Evolutionary conservation across 2,329 filamentous ascomycete species (phyloP).

Genomic region (Apiospora arundinis): DNA sequence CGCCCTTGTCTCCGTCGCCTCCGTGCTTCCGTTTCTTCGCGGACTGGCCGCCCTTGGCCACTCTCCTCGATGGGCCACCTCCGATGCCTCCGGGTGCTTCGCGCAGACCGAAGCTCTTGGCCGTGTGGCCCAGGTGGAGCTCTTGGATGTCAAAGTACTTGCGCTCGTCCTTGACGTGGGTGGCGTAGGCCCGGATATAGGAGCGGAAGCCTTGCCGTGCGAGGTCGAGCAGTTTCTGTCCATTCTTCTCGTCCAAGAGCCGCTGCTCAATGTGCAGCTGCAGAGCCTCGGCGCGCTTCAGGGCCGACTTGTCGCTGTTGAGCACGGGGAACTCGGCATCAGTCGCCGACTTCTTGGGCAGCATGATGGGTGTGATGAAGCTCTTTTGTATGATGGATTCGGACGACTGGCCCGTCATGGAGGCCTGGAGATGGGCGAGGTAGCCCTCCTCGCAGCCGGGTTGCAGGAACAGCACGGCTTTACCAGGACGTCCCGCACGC

Average conservation of each 20-base stretch:
- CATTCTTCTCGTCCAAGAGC: constrained; percentile 49
- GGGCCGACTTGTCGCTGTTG: constrained; percentile 50
- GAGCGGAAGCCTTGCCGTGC: constrained; percentile 88
- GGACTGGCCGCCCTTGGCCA: constrained; percentile 41
- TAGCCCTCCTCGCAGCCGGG: constrained; percentile 94
- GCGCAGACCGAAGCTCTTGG: constrained; percentile 89
- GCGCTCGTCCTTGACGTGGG: constrained; percentile 85
- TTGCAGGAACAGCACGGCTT: constrained; percentile 86
- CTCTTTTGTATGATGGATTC: constrained; percentile 69
- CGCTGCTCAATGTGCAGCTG: constrained; percentile 67
- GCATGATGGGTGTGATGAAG: constrained; percentile 64
- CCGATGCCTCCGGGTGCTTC: constrained; percentile 88
- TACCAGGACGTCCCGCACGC: constrained; percentile 85
- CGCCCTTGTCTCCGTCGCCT: constrained; percentile 40
- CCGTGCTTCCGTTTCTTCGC: constrained; percentile 41
- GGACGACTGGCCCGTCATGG: constrained; percentile 58
- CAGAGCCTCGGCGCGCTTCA: constrained; percentile 59
- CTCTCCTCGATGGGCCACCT: constrained; percentile 56
- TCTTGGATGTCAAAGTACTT: constrained; percentile 89
- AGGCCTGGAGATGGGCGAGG: constrained; percentile 70
- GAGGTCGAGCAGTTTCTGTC: constrained; percentile 71
- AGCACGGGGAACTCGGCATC: constrained; percentile 64
- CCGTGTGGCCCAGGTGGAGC: constrained; percentile 89
- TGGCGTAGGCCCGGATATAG: constrained; percentile 93
- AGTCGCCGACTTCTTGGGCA: constrained; percentile 60